Evolutionary conservation across 2,329 filamentous ascomycete genomes (phyloP), one percentile per base, ranked within the genome.

Genomic region (Penicillium freii): DNA sequence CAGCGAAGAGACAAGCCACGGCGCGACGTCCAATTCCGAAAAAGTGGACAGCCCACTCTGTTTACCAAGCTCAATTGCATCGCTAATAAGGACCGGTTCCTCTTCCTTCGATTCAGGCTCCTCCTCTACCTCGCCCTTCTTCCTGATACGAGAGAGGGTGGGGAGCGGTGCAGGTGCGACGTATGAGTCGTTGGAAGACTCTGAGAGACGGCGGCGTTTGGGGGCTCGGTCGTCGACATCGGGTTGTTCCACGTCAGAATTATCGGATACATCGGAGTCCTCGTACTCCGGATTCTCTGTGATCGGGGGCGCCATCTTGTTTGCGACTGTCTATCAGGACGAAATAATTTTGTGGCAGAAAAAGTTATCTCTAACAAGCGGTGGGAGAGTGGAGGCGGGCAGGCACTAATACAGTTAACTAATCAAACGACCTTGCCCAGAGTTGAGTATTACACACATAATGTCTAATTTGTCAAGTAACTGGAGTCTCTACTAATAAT

Each of bases 1-100:
- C 31, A 99, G 81, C 1, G 93, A 93, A 59, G 87, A 85, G 2
- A 95, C 87, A 4, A 99, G 86, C 94, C 94, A 99, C 72, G 90
- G 91, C 38, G 86, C 83, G 44, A 96, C 87, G 50, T 84, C 80
- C 51, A 97, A 77, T 11, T 85, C 84, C 19, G 86, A 83, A 71
- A 96, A 96, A 9, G 83, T 89, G 19, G 74, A 76, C 54, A 69
- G 64, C 3, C 69, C 71, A 78, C 70, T 85, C 81, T 68, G 66
- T 19, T 76, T 61, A 7, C 74, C 73, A 33, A 75, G 71, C 27
- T 74, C 73, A 23, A 76, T 65, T 5, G 75, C 75, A 68, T 77
- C 75, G 52, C 67, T 67, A 19, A 74, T 77, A 17, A 72, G 66
- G 0, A 77, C 70, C 1, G 75, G 75, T 25, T 75, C 71, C 15